Conservation (phyloP, 2,329 filamentous ascomycete genomes). For the Botrytis pseudocinerea region DNA sequence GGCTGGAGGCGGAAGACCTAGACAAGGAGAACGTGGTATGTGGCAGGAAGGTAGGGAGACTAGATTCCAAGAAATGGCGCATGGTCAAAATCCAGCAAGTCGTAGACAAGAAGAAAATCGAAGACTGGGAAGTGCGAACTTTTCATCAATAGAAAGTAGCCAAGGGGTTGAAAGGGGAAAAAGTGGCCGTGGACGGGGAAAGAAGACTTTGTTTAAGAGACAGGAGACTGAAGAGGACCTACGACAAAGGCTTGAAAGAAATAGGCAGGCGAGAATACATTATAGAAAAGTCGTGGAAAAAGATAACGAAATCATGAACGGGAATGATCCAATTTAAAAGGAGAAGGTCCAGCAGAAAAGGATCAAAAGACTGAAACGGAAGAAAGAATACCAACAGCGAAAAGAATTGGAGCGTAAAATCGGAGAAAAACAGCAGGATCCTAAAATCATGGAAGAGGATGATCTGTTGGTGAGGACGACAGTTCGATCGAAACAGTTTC, state of each 20-base stretch:
- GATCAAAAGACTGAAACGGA: accelerated
- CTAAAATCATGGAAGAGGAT: neutral
- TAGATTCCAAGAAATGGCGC: neutral
- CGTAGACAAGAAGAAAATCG: neutral
- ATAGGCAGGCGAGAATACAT: accelerated
- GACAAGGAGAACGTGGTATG: neutral
- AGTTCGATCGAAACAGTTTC: neutral
- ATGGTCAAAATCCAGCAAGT: neutral
- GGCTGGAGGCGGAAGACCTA: neutral
- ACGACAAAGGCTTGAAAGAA: neutral
- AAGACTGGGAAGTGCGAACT: neutral
- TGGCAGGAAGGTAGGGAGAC: neutral
- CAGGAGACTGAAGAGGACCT: neutral
- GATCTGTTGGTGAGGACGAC: neutral
- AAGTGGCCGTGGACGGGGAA: neutral
- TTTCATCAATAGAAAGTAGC: neutral
- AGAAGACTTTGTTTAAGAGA: neutral
- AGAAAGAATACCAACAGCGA: no score
- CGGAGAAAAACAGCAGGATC: no score
- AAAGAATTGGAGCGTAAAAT: no score
- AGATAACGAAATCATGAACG: neutral
- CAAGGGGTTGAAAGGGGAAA: neutral
- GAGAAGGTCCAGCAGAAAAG: neutral
- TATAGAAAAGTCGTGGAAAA: accelerated
- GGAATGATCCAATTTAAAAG: neutral